Conservation (phyloP, 2,329 filamentous ascomycete species). For the Chaetomium strumarium region DNA sequence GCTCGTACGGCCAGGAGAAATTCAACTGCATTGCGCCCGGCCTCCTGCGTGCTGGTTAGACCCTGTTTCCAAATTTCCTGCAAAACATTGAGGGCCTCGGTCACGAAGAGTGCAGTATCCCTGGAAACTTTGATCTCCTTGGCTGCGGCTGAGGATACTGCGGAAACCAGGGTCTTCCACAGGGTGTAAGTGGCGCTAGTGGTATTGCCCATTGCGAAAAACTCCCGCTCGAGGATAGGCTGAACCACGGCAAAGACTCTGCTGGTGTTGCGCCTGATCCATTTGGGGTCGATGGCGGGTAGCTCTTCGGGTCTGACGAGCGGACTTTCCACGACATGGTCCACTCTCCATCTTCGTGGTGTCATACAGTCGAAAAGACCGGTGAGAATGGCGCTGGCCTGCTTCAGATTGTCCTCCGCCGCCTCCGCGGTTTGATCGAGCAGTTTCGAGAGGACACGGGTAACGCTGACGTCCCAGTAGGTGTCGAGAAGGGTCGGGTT, state of each 20-base stretch:
- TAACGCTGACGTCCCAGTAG: conserved; percentile 73
- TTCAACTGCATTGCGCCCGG: conserved; percentile 40
- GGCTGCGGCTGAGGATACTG: conserved; percentile 60
- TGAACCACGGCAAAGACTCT: conserved; percentile 58
- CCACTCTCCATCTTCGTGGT: conserved; percentile 64
- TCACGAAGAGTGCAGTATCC: conserved; percentile 76
- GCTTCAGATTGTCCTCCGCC: conserved; percentile 43
- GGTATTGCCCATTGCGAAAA: conserved; percentile 56
- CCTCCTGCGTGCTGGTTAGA: conserved; percentile 40
- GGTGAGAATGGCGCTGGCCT: conserved; percentile 65
- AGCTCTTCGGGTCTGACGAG: conserved; percentile 65
- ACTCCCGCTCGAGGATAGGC: conserved; percentile 55
- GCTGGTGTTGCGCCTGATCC: conserved; percentile 68
- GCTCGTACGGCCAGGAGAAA: conserved; percentile 51
- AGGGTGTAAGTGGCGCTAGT: conserved; percentile 49
- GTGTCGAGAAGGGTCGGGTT: conserved; percentile 61
- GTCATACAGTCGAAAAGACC: conserved; percentile 60
- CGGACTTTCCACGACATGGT: conserved; percentile 58
- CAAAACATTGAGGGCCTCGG: conserved; percentile 63
- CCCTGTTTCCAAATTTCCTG: conserved; percentile 60
- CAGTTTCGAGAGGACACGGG: conserved; percentile 54
- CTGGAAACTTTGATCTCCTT: conserved; percentile 88
- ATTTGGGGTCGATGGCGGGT: conserved; percentile 77
- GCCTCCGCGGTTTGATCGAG: conserved; percentile 37
- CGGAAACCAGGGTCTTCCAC: conserved; percentile 56